Percentiles rank a stretch among this genome's conserved stretches.
Conservation (phyloP, 2,329 filamentous ascomycete genomes). For the Cladophialophora psammophila region DNA sequence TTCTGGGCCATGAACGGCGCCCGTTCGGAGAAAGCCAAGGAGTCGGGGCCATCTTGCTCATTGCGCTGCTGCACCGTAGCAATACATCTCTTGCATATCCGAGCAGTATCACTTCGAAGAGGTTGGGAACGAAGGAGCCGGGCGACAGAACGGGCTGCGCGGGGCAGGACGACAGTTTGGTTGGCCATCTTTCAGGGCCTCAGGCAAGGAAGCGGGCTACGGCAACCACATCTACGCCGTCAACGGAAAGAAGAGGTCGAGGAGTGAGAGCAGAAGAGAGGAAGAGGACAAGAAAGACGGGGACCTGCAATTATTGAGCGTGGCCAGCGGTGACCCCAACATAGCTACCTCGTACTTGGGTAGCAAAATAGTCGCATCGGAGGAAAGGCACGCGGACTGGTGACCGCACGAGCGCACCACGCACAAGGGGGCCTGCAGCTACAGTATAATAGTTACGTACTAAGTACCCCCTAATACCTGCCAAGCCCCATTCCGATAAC, state of each 20-base stretch:
- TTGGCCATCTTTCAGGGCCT: conserved; percentile 16
- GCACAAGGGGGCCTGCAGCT: neutral
- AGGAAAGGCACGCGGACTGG: conserved; percentile 25
- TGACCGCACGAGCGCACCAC: conserved; percentile 35
- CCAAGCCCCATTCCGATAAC: conserved; percentile 14
- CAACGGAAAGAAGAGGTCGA: neutral
- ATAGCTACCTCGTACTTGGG: conserved; percentile 6
- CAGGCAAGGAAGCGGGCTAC: neutral
- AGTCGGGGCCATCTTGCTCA: conserved; percentile 3
- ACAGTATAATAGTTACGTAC: too few species aligned
- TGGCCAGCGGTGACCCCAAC: conserved; percentile 9
- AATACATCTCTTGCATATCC: conserved; percentile 30
- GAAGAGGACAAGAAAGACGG: neutral
- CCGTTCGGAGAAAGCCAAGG: neutral
- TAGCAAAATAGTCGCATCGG: neutral
- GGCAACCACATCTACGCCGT: conserved; percentile 3
- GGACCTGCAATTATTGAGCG: neutral
- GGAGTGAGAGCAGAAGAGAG: neutral
- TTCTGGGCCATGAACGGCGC: conserved; percentile 19
- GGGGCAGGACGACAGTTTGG: conserved; percentile 6
- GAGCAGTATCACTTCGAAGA: conserved; percentile 17
- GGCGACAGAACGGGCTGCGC: conserved; percentile 18
- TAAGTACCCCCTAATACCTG: neutral
- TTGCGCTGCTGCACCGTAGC: conserved; percentile 16
- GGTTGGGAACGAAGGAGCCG: conserved; percentile 22